Base-by-base conservation (phyloP, 2,329 filamentous ascomycete genomes). In the Dendryphion nanum region DNA sequence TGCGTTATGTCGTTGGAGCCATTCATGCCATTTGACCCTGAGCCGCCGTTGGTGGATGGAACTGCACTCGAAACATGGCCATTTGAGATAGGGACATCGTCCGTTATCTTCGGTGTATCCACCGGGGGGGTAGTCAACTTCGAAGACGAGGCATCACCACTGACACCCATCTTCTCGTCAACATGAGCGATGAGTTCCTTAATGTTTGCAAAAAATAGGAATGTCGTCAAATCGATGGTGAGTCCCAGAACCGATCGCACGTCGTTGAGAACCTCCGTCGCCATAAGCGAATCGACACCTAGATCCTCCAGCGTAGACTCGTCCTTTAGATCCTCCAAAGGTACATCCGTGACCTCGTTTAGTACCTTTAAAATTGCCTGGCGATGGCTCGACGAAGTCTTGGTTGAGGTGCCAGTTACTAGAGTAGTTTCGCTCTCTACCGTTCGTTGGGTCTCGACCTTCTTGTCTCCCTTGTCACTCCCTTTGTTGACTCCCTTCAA, bases 271-370 rank as follows among this genome's bases (percentile, higher is more conserved):
- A 69, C 41, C 37, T 69, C 66, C 18, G 55, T 65, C 2, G 45
- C 55, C 47, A 67, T 53, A 7, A 69, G 46, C 6, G 67, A 70
- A 37, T 69, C 66, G 10, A 70, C 51, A 2, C 67, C 67, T 8
- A 69, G 41, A 17, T 47, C 41, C 13, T 39, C 38, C 13, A 47
- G 28, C 13, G 44, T 23, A 21, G 41, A 35, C 8, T 41, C 41
- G 5, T 26, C 15, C 19, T 18, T 28, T 8, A 46, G 18, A 13
- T 42, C 24, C 18, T 37, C 28, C 15, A 37, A 19, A 7, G 37
- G 33, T 12, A 44, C 21, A 16, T 44, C 37, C 10, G 37, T 33
- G 18, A 44, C 19, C 4, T 44, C 30, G 16, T 23, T n/a, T 2
- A 40, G 14, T 18, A 44, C 28, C 21, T 33, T 17, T n/a, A 39